Base-by-base conservation (phyloP, 169 alveolate genomes). In the Cryptosporidium meleagridis region DNA sequence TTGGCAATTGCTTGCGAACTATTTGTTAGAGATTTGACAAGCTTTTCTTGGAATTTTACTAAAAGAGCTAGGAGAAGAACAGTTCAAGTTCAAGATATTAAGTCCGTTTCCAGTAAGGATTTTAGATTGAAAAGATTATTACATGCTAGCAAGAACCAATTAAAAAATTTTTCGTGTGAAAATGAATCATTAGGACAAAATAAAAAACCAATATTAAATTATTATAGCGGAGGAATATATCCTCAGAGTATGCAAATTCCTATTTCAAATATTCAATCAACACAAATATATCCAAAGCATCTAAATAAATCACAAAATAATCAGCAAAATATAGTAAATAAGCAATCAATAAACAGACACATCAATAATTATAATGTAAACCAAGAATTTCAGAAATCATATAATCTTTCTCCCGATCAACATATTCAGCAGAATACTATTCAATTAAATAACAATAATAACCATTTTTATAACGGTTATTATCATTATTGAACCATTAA, bases 1-100 rank as follows among this genome's bases (percentile, higher is more conserved):
- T 59, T 75, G n/a, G 86, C 72, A 6, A 75, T 75, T 53, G 86
- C 86, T 21, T 75, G 73, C 21, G 70, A 75, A 10, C 86, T 75
- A 4, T 59, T 75, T 35, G 86, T 75, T 35, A 31, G 86, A 55
- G 86, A 75, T 39, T 31, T 75, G 59, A 75, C 86, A 0, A 53
- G 58, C 23, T 59, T 23, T 58, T 53, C 72, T 9, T 59, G 86
- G 86, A 75, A 31, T 21, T 75, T 55, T 39, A 75, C 86, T n/a
- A 53, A 58, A 35, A 39, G 51, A 33, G 69, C 86, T 9, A 75
- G 58, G 16, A 53, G 86, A 23, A 59, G 72, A 59, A 75, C 55
- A 21, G 62, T 75, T 41, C 70, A 75, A 41, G 86, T 23, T 33
- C 86, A 75, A 31, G 86, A 75, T 39, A 75, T 75, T 35, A 75